Percentiles rank a stretch among this genome's conserved stretches.
These are phyloP conservation scores for Daldinia grandis DNA, from an alignment of 495 filamentous ascomycete genomes.

Conservation along the genomic window DNA sequence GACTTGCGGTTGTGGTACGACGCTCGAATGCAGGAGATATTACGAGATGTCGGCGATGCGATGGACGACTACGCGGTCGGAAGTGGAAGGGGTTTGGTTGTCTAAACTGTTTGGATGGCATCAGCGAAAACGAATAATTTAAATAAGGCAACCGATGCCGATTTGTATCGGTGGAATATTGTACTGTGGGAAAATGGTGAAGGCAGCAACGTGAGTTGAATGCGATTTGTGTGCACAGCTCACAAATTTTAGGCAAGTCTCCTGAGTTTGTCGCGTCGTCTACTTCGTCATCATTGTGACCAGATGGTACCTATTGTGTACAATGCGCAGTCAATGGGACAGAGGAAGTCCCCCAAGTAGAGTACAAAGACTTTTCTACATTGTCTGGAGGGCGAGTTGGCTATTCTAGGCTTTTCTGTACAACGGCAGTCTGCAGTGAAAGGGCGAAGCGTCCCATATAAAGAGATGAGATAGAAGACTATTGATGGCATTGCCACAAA, in stretches of 20 bases:
- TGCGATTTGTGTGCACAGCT: background rate
- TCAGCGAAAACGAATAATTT: constrained; percentile 2
- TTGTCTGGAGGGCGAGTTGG: constrained; percentile 9
- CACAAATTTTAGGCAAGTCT: constrained; percentile 6
- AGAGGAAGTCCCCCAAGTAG: background rate
- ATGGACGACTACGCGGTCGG: background rate
- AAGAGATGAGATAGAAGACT: constrained; percentile 12
- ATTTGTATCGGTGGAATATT: constrained; percentile 1
- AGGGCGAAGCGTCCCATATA: background rate
- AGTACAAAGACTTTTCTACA: constrained; percentile 19
- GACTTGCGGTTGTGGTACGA: constrained; percentile 7
- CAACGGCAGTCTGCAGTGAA: constrained; percentile 19
- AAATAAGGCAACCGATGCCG: background rate
- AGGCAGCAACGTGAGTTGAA: background rate
- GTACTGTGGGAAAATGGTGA: background rate
- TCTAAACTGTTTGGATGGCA: background rate
- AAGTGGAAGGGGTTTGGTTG: constrained; percentile 4
- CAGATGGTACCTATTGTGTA: constrained; percentile 10
- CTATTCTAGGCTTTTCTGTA: constrained; percentile 7
- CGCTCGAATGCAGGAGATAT: constrained; percentile 1
- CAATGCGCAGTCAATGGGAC: background rate
- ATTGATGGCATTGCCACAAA: background rate
- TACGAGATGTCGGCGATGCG: background rate
- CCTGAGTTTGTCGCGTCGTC: background rate
- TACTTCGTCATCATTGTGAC: constrained; percentile 13